Evolutionary conservation across 331 rosid genomes (phyloP).

Genomic region (Acacia concinna): DNA sequence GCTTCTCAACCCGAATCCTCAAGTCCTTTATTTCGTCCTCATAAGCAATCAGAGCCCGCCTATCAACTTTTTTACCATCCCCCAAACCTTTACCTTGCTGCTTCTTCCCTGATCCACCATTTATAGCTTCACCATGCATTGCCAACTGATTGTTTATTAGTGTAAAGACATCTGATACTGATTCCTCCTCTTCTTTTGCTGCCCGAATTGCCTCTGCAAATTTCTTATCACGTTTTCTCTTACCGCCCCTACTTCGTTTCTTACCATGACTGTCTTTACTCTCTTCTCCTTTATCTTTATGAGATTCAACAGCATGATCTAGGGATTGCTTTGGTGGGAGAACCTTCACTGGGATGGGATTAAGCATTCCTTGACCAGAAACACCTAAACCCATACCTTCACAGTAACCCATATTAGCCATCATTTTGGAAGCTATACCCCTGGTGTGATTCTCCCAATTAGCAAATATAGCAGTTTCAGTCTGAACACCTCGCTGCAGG

Average conservation of each 20-base stretch:
- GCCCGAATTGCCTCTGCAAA: constrained; percentile 61
- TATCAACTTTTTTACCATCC: constrained; percentile 52
- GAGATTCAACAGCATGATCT: constrained; percentile 70
- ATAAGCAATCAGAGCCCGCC: constrained; percentile 53
- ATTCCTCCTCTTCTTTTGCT: constrained; percentile 65
- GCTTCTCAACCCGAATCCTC: constrained; percentile 66
- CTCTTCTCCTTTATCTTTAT: constrained; percentile 44
- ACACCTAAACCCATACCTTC: constrained; percentile 91
- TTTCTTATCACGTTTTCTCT: constrained; percentile 86
- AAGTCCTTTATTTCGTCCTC: constrained; percentile 83
- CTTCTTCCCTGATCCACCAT: constrained; percentile 55
- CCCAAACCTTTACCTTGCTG: constrained; percentile 53
- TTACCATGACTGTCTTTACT: constrained; percentile 44
- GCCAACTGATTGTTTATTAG: constrained; percentile 83
- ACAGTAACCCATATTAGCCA: constrained; percentile 93
- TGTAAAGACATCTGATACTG: constrained; percentile 64
- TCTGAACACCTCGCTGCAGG: constrained; percentile 75
- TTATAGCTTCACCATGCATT: constrained; percentile 53
- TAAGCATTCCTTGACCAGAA: constrained; percentile 86
- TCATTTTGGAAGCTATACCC: constrained; percentile 96
- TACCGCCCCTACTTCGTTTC: constrained; percentile 91
- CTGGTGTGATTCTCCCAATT: constrained; percentile 98
- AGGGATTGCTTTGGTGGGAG: constrained; percentile 92
- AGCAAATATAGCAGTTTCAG: constrained; percentile 84
- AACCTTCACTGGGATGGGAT: constrained; percentile 75